phyloP scores from a whole-genome alignment of 306 rosid species.

The Hylodesmum podocarpum region DNA sequence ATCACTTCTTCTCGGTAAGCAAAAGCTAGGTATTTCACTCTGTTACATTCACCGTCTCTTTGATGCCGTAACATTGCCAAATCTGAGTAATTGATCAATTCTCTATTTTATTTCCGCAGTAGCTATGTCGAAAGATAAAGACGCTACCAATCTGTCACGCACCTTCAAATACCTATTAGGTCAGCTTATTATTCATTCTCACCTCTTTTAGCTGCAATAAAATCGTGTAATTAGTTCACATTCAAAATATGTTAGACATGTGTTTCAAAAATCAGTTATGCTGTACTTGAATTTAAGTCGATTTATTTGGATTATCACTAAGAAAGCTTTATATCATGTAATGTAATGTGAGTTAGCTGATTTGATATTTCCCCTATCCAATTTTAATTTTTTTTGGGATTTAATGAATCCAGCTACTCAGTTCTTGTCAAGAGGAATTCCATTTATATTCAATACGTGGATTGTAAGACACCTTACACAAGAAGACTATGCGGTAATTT shows the following conservation, averaged over 20 bases:
- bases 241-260: neutral
- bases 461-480: slow-evolving; percentile 83
- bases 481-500: slow-evolving; percentile 84
- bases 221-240: neutral
- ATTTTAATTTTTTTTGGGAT: neutral
- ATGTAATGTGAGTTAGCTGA: neutral
- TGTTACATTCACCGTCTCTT: neutral
- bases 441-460: slow-evolving; percentile 90
- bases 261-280: neutral
- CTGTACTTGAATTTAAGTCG: neutral
- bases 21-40: neutral
- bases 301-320: neutral
- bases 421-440: slow-evolving; percentile 91
- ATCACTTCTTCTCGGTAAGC: neutral
- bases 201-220: no score
- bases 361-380: neutral
- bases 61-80: neutral
- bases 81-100: neutral
- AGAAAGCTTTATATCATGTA: neutral
- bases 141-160: slow-evolving; percentile 63
- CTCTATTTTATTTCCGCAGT: slow-evolving; percentile 20
- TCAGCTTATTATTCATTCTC: slow-evolving; percentile 31
- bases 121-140: slow-evolving; percentile 48
- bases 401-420: slow-evolving; percentile 71
- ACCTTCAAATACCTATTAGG: slow-evolving; percentile 92